phyloP scores from a whole-genome alignment of 2,329 filamentous ascomycete species.

The Sordariomycetes sp. region DNA sequence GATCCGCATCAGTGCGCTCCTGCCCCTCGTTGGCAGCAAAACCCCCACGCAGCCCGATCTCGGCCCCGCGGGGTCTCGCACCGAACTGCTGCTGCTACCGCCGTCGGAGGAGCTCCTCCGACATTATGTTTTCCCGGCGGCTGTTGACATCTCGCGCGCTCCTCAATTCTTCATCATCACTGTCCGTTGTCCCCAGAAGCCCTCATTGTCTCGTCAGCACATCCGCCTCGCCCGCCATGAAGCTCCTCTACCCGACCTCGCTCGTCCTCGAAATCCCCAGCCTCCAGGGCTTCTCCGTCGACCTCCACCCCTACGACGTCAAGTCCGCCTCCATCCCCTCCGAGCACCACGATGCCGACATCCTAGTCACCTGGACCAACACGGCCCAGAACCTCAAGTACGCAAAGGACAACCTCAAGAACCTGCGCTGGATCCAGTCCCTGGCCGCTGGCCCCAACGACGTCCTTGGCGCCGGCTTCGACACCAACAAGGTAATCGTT shows the following conservation, averaged over 20 bases:
- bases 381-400: slow-evolving; percentile 46
- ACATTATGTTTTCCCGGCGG: background rate
- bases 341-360: slow-evolving; percentile 47
- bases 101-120: background rate
- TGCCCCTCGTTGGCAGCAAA: too few species aligned
- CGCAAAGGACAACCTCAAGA: slow-evolving; percentile 43
- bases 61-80: background rate
- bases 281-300: slow-evolving; percentile 49
- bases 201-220: background rate
- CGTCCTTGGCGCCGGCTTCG: slow-evolving; percentile 52
- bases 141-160: background rate
- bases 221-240: slow-evolving; percentile 20
- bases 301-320: slow-evolving; percentile 52
- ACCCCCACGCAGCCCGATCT: too few species aligned
- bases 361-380: slow-evolving; percentile 56
- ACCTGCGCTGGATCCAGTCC: slow-evolving; percentile 57
- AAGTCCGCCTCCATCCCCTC: slow-evolving; percentile 44
- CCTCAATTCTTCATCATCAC: slow-evolving; percentile 1
- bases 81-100: background rate
- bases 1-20: too few species aligned
- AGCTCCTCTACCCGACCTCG: slow-evolving; percentile 59
- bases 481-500: slow-evolving; percentile 36
- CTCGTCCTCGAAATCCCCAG: slow-evolving; percentile 44
- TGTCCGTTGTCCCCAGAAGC: background rate
- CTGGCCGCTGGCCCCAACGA: slow-evolving; percentile 59